Percentiles rank a stretch among this genome's conserved stretches.
Conservation (phyloP, 768 basidiomycete species). For the Coprinellus aureogranulatus region DNA sequence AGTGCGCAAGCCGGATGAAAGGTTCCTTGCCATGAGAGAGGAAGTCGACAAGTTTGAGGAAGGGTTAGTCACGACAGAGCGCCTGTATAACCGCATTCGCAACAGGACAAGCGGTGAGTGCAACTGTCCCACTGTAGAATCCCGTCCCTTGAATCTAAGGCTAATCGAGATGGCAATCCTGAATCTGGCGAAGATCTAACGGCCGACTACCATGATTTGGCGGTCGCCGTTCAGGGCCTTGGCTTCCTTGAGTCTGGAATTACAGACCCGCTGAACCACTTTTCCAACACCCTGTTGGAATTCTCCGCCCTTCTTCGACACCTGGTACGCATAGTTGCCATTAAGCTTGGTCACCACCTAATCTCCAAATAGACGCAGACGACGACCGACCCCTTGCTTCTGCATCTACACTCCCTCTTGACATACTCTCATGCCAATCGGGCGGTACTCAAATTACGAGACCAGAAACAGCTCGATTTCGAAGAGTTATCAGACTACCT, state of each 20-base stretch:
- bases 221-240: conserved; percentile 92
- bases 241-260: conserved; percentile 98
- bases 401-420: conserved; percentile 87
- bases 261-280: conserved; percentile 95
- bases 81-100: conserved; percentile 75
- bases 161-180: conserved; percentile 80
- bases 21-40: conserved; percentile 91
- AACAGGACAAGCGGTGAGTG: conserved; percentile 84
- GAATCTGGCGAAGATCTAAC: conserved; percentile 91
- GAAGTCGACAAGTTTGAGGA: conserved; percentile 96
- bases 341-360: neutral
- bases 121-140: conserved; percentile 21
- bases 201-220: conserved; percentile 95
- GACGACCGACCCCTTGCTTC: conserved; percentile 88
- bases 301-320: conserved; percentile 89
- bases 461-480: conserved; percentile 98
- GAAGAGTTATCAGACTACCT: conserved; percentile 96
- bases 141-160: conserved; percentile 58
- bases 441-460: conserved; percentile 90
- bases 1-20: conserved; percentile 94
- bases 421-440: conserved; percentile 92
- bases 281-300: conserved; percentile 93
- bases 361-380: conserved; percentile 64
- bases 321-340: conserved; percentile 47
- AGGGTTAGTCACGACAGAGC: conserved; percentile 77